These are phyloP conservation scores for Vitis amurensis DNA, from an alignment of 164 flowering plant species.

Conservation along the genomic window DNA sequence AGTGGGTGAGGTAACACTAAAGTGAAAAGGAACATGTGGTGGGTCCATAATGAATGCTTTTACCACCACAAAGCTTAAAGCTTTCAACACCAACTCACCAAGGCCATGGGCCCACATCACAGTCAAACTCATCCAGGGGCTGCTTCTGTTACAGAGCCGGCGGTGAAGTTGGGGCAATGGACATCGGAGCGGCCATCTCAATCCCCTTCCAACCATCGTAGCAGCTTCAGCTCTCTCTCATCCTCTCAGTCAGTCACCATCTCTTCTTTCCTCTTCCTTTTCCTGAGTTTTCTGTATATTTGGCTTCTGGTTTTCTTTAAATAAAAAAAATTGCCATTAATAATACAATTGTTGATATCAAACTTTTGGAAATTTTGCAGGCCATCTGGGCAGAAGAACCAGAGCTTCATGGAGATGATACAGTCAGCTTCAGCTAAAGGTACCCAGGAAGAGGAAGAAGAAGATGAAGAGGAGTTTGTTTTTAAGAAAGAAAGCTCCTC, in stretches of 20 bases:
- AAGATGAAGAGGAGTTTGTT: conserved; percentile 63
- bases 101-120: too few relatives aligned
- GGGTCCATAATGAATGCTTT: too few relatives aligned
- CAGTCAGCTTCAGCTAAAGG: conserved; percentile 46
- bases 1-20: too few relatives aligned
- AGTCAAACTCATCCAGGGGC: too few relatives aligned
- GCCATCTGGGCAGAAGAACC: conserved; percentile 38
- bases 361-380: conserved; percentile 24
- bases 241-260: conserved; percentile 57
- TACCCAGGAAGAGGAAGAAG: conserved; percentile 55
- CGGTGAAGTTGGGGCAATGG: conserved; percentile 46
- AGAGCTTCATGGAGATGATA: conserved; percentile 72
- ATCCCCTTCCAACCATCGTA: conserved; percentile 46
- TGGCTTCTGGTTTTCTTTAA: not conserved
- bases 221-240: conserved; percentile 46
- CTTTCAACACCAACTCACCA: too few relatives aligned
- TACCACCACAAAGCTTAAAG: too few relatives aligned
- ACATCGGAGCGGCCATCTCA: conserved; percentile 52
- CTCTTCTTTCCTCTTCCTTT: not conserved
- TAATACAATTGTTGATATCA: not conserved
- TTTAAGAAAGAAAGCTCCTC: conserved; percentile 63
- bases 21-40: too few relatives aligned
- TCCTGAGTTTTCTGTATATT: not conserved
- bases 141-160: conserved; percentile 37
- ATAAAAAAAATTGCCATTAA: too few relatives aligned